Conservation (phyloP, 1,284 basidiomycete species). For the Exobasidium cylindrosporum region DNA sequence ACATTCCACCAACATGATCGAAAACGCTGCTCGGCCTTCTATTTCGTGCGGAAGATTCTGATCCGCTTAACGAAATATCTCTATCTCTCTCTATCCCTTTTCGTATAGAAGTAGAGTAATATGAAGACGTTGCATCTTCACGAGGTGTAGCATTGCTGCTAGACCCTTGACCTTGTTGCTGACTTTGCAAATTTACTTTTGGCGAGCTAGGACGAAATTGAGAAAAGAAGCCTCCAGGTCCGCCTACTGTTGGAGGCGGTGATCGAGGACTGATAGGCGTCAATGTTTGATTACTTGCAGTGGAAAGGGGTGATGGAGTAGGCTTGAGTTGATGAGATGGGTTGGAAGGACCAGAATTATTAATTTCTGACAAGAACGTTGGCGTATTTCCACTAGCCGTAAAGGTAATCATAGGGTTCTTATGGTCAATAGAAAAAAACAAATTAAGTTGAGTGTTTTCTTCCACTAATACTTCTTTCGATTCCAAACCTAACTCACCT, state of each 20-base stretch:
- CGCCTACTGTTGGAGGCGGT: too few relatives aligned
- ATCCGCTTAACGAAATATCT: background rate
- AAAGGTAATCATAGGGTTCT: too few relatives aligned
- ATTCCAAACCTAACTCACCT: too few relatives aligned
- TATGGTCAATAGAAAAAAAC: too few relatives aligned
- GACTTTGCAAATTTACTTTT: background rate
- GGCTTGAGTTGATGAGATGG: too few relatives aligned
- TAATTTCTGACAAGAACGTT: too few relatives aligned
- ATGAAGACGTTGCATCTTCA: background rate
- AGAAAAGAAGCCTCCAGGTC: background rate
- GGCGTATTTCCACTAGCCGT: too few relatives aligned
- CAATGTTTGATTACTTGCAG: background rate
- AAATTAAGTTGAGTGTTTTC: too few relatives aligned
- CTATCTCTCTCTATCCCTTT: background rate
- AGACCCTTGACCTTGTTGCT: too few relatives aligned
- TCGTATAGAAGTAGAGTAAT: background rate
- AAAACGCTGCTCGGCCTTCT: conserved; percentile 41
- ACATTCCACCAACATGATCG: conserved; percentile 43
- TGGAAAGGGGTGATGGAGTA: too few relatives aligned
- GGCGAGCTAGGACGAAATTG: background rate
- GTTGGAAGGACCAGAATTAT: too few relatives aligned
- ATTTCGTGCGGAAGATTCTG: background rate
- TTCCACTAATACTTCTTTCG: too few relatives aligned
- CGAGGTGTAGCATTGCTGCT: background rate
- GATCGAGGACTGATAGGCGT: background rate